phyloP scores from a whole-genome alignment of 768 basidiomycete species.

The Phaeotremella fagi region DNA sequence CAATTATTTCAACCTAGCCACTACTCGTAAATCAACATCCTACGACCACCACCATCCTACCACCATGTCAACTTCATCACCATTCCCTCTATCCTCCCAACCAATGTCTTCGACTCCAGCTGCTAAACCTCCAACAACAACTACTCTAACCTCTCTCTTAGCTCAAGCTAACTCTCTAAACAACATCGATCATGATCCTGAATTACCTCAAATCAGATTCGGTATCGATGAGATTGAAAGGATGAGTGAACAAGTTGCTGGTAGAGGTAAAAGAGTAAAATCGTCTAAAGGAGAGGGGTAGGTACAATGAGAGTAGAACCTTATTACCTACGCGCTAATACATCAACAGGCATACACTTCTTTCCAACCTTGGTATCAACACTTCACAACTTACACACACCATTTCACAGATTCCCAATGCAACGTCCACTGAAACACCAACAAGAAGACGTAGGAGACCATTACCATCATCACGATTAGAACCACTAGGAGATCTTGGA shows the following conservation, averaged over 20 bases:
- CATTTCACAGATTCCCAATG: slow-evolving; percentile 51
- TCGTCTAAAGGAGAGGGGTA: slow-evolving; percentile 28
- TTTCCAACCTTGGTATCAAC: slow-evolving; percentile 91
- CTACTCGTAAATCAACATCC: background rate
- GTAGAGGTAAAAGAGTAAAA: slow-evolving; percentile 32
- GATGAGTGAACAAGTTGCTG: slow-evolving; percentile 70
- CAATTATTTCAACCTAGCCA: background rate
- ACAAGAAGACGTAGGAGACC: slow-evolving; percentile 7
- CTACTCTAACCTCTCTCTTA: slow-evolving; percentile 27
- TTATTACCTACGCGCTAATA: too few species aligned
- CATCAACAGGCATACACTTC: slow-evolving; percentile 61
- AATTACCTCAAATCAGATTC: slow-evolving; percentile 80
- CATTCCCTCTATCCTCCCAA: slow-evolving; percentile 4
- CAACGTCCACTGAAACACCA: slow-evolving; percentile 1
- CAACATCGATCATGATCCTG: slow-evolving; percentile 51
- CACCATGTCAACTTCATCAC: slow-evolving; percentile 20
- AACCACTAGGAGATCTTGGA: slow-evolving; percentile 7
- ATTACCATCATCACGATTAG: slow-evolving; percentile 1
- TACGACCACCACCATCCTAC: background rate
- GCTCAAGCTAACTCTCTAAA: slow-evolving; percentile 38
- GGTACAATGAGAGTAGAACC: too few species aligned
- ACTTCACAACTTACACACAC: slow-evolving; percentile 77
- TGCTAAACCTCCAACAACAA: slow-evolving; percentile 13
- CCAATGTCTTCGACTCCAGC: slow-evolving; percentile 5
- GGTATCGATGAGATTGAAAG: slow-evolving; percentile 93